Evolutionary conservation across 169 alveolate genomes (phyloP).

Genomic region (Theileria orientalis): DNA sequence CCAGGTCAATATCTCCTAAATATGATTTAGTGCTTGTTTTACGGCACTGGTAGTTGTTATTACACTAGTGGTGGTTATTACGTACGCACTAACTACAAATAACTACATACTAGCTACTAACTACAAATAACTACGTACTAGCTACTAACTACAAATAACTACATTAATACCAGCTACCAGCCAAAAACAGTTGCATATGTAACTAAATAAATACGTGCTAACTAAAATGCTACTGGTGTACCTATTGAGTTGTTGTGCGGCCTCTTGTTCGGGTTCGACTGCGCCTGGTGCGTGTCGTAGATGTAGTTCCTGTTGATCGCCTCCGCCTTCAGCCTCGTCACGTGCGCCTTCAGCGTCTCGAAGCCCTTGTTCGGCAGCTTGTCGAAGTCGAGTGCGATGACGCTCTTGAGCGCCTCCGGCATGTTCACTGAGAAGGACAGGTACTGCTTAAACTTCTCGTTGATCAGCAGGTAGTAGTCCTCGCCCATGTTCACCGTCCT

Average conservation of each 20-base stretch:
- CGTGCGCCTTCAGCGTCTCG: slow-evolving; percentile 59
- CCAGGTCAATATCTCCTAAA: slow-evolving; percentile 36
- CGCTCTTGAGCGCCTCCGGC: slow-evolving; percentile 53
- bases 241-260: neutral
- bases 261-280: neutral
- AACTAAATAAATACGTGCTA: neutral
- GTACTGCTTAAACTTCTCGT: slow-evolving; percentile 61
- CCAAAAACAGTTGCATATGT: too few relatives aligned
- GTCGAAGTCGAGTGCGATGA: slow-evolving; percentile 40
- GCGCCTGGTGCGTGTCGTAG: slow-evolving; percentile 30
- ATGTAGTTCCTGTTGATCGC: slow-evolving; percentile 44
- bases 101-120: too few relatives aligned
- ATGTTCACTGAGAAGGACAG: slow-evolving; percentile 48
- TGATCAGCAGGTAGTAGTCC: slow-evolving; percentile 43
- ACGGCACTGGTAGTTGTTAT: too few relatives aligned
- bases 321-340: slow-evolving; percentile 51
- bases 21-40: neutral
- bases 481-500: slow-evolving; percentile 40
- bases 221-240: neutral
- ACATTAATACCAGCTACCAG: too few relatives aligned
- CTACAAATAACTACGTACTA: too few relatives aligned
- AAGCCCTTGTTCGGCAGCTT: slow-evolving; percentile 39
- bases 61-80: too few relatives aligned
- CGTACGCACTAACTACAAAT: too few relatives aligned
- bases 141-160: too few relatives aligned